Evolutionary conservation across 2,329 filamentous ascomycete genomes (phyloP).

Genomic region (Fusarium staphyleae): DNA sequence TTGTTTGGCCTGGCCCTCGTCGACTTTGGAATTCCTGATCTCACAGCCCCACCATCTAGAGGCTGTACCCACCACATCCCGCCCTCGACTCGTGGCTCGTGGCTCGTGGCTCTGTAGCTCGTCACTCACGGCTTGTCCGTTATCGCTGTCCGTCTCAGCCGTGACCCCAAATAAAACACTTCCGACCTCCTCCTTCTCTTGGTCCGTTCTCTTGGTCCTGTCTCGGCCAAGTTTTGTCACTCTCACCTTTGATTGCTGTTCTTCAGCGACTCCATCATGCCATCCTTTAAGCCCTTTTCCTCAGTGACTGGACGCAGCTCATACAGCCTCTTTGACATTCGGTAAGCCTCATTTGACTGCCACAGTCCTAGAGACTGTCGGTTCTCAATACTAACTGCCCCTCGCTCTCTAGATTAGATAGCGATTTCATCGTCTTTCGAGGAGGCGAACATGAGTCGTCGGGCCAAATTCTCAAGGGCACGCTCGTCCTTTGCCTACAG

Average conservation of each 20-base stretch:
- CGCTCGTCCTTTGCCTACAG: constrained; percentile 75
- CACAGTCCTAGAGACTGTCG: neutral
- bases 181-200: constrained; percentile 38
- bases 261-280: constrained; percentile 52
- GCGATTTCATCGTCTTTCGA: constrained; percentile 80
- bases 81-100: constrained; percentile 33
- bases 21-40: constrained; percentile 35
- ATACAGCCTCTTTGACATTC: constrained; percentile 65
- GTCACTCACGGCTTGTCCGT: constrained; percentile 25
- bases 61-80: constrained; percentile 34
- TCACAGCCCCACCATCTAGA: constrained; percentile 35
- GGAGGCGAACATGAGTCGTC: constrained; percentile 78
- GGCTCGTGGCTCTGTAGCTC: constrained; percentile 35
- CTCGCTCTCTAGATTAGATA: constrained; percentile 66
- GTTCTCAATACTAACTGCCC: constrained; percentile 8
- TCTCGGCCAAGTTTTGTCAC: constrained; percentile 20
- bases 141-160: constrained; percentile 25
- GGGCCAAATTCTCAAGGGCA: constrained; percentile 76
- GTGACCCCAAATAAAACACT: constrained; percentile 41
- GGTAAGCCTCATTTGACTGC: constrained; percentile 50
- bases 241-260: constrained; percentile 14
- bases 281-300: constrained; percentile 63
- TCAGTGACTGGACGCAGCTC: constrained; percentile 59
- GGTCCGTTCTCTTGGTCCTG: constrained; percentile 32
- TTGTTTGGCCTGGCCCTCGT: constrained; percentile 28